Evolutionary conservation across 805 yeast genomes (phyloP).

Genomic region (Barnettozyma wickerhamii): DNA sequence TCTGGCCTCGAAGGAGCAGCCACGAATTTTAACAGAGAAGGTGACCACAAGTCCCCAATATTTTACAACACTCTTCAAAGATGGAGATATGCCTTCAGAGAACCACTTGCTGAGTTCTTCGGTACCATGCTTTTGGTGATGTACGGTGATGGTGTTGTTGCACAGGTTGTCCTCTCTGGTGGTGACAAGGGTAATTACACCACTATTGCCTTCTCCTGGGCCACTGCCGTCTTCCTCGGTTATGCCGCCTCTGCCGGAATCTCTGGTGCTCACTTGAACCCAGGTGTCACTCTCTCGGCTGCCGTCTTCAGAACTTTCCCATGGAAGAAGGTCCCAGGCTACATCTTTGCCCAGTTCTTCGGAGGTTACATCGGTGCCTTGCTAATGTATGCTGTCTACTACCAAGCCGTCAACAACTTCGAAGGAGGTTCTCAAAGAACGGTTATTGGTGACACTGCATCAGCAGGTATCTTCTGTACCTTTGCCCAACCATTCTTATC

Average conservation of each 20-base stretch:
- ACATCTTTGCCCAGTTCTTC: constrained; percentile 42
- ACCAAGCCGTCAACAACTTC: constrained; percentile 33
- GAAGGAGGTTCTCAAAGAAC: constrained; percentile 31
- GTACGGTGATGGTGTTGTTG: constrained; percentile 46
- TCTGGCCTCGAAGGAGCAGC: constrained; percentile 27
- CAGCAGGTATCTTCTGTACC: constrained; percentile 45
- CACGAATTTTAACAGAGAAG: constrained; percentile 15
- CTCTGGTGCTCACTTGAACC: constrained; percentile 57
- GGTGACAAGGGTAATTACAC: constrained; percentile 38
- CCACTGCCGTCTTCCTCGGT: constrained; percentile 49
- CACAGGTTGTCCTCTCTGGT: constrained; percentile 37
- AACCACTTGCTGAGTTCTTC: constrained; percentile 47
- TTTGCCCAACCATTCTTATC: constrained; percentile 38
- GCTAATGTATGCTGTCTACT: constrained; percentile 41
- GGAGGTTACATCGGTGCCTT: constrained; percentile 47
- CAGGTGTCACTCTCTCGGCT: constrained; percentile 45
- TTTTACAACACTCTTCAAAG: constrained; percentile 22
- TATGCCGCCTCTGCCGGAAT: constrained; percentile 48
- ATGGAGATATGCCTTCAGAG: constrained; percentile 32
- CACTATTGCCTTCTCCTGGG: constrained; percentile 47
- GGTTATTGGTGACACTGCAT: constrained; percentile 26
- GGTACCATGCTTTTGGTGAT: constrained; percentile 44
- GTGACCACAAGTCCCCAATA: constrained; percentile 10
- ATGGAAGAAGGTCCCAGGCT: constrained; percentile 40
- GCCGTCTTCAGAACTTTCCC: constrained; percentile 50